Evolutionary conservation across 2,329 filamentous ascomycete species (phyloP).

Genomic region (Niveomyces coronatus): DNA sequence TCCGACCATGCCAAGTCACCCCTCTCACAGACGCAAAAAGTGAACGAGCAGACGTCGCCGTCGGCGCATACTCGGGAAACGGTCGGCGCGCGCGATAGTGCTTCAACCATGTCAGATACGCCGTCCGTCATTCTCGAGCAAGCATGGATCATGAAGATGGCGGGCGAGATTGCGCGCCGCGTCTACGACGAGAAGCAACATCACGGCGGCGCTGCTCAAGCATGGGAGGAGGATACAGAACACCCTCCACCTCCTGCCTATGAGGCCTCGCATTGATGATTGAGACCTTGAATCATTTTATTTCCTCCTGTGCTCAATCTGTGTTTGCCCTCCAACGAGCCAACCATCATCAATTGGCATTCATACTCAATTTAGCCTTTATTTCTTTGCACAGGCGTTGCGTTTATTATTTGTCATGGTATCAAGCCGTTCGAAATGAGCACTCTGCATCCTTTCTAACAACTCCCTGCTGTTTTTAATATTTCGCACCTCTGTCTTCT

Average conservation of each 20-base stretch:
- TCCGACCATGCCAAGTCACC: conserved; percentile 13
- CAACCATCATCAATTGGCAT: conserved; percentile 4
- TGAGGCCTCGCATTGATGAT: conserved; percentile 38
- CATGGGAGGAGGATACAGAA: conserved; percentile 31
- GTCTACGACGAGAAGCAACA: conserved; percentile 77
- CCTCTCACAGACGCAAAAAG: conserved; percentile 11
- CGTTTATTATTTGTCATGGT: not conserved
- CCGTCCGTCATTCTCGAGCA: conserved; percentile 60
- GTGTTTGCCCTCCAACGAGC: no score
- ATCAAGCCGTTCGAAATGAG: not conserved
- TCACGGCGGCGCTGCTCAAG: conserved; percentile 38
- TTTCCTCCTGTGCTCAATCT: conserved; percentile 11
- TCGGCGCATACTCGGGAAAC: conserved; percentile 19
- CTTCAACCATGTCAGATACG: conserved; percentile 31
- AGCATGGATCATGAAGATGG: conserved; percentile 89
- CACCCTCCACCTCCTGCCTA: conserved; percentile 50
- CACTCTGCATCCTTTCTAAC: conserved; percentile 1
- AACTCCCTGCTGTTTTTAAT: not conserved
- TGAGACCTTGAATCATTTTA: not conserved
- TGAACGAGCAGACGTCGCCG: conserved; percentile 18
- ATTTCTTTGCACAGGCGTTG: conserved; percentile 8
- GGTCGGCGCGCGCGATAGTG: conserved; percentile 22
- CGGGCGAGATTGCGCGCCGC: conserved; percentile 76
- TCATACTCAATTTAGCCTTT: conserved; percentile 3
- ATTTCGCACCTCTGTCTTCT: not conserved